These are phyloP conservation scores for Monilinia fructicola DNA, from an alignment of 2,329 filamentous ascomycete species.

Conservation along the genomic window DNA sequence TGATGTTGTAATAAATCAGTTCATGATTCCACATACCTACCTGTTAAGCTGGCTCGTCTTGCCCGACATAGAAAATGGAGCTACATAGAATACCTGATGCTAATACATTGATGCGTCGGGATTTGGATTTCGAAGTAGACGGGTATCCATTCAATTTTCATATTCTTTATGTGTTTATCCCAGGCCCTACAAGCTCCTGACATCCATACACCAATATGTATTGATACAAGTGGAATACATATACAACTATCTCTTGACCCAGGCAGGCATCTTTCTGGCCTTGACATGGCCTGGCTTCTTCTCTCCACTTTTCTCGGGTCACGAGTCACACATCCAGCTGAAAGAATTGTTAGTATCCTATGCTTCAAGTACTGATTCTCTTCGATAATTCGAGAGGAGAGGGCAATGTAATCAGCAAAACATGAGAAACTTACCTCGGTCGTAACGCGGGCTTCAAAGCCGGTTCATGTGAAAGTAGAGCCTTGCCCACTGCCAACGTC, in stretches of 20 bases:
- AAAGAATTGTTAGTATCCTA: slow-evolving; percentile 36
- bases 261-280: slow-evolving; percentile 95
- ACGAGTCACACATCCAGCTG: slow-evolving; percentile 89
- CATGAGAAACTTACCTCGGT: slow-evolving; percentile 69
- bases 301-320: slow-evolving; percentile 92
- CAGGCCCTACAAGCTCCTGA: background rate
- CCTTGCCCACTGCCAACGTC: slow-evolving; percentile 85
- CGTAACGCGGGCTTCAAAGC: slow-evolving; percentile 82
- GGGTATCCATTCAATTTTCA: slow-evolving; percentile 5
- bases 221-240: slow-evolving; percentile 38
- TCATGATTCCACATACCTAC: background rate
- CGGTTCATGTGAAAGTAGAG: slow-evolving; percentile 86
- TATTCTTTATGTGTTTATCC: background rate
- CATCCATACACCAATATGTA: slow-evolving; percentile 14
- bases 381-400: slow-evolving; percentile 19
- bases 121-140: background rate
- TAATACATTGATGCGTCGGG: background rate
- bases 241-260: slow-evolving; percentile 72
- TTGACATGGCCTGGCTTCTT: slow-evolving; percentile 95
- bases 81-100: background rate
- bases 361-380: slow-evolving; percentile 1
- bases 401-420: slow-evolving; percentile 1
- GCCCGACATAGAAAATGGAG: background rate
- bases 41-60: background rate
- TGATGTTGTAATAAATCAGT: background rate